These are phyloP conservation scores for Hypoxylon sp. DNA, from an alignment of 2,329 filamentous ascomycete genomes.

Conservation along the genomic window DNA sequence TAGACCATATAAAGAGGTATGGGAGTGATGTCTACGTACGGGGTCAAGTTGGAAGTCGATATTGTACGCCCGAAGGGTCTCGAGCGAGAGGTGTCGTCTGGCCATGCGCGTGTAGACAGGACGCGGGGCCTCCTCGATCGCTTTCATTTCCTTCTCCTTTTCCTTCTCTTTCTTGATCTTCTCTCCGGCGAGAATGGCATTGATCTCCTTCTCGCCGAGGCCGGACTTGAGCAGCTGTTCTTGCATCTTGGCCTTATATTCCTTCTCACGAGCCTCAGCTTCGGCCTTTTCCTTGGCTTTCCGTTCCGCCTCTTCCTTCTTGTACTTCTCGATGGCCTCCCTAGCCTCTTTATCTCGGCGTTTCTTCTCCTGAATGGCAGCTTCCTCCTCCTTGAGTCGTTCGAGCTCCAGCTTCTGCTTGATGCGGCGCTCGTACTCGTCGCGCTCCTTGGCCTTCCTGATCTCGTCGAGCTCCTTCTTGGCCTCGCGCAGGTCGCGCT, in stretches of 20 bases:
- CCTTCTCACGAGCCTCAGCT: constrained; percentile 63
- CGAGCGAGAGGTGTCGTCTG: constrained; percentile 71
- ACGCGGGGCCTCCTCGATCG: constrained; percentile 48
- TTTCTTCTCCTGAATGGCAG: constrained; percentile 60
- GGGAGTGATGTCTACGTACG: constrained; percentile 58
- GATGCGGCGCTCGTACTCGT: constrained; percentile 65
- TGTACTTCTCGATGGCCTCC: constrained; percentile 66
- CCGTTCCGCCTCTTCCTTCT: constrained; percentile 63
- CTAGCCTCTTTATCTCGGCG: constrained; percentile 62
- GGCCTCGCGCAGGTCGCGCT: constrained; percentile 53
- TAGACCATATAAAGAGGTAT: constrained; percentile 27
- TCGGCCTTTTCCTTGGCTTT: constrained; percentile 62
- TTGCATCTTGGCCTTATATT: constrained; percentile 68
- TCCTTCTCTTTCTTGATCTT: constrained; percentile 65
- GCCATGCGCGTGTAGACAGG: constrained; percentile 75
- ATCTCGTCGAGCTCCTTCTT: constrained; percentile 55
- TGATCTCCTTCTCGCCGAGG: constrained; percentile 69
- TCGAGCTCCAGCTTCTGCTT: constrained; percentile 65
- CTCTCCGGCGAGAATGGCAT: constrained; percentile 64
- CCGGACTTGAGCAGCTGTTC: constrained; percentile 71
- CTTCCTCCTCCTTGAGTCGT: constrained; percentile 62
- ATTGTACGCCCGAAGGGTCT: constrained; percentile 68
- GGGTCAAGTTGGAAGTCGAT: constrained; percentile 70
- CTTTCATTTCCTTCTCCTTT: constrained; percentile 39
- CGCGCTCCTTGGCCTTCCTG: constrained; percentile 60